These are phyloP conservation scores for Microsporum audouinii DNA, from an alignment of 2,329 filamentous ascomycete genomes.

Conservation along the genomic window DNA sequence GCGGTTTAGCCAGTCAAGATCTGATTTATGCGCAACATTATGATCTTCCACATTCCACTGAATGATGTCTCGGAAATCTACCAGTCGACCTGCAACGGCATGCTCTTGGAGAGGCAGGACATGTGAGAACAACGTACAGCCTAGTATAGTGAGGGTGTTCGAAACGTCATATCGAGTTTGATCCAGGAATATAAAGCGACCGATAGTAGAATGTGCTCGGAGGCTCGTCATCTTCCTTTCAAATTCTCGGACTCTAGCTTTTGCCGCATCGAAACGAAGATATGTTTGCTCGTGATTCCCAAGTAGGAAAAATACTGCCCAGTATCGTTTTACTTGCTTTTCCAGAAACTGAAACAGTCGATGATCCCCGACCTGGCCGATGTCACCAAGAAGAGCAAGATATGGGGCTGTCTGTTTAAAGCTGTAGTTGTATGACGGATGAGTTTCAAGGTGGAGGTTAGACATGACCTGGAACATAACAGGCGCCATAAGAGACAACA, in stretches of 20 bases:
- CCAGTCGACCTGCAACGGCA: conserved; percentile 21
- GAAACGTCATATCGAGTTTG: background rate
- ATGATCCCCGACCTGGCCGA: background rate
- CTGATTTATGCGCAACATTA: conserved; percentile 17
- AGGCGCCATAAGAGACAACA: background rate
- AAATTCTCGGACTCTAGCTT: background rate
- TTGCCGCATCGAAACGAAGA: background rate
- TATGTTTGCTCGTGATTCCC: background rate
- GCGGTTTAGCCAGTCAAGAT: conserved; percentile 24
- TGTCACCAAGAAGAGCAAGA: background rate
- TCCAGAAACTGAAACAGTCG: background rate
- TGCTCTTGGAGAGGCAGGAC: background rate
- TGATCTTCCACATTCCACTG: conserved; percentile 20
- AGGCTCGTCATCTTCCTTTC: background rate
- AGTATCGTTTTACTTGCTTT: background rate
- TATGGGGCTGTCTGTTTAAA: background rate
- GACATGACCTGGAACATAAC: background rate
- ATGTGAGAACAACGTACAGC: background rate
- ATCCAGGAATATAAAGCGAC: background rate
- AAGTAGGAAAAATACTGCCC: background rate
- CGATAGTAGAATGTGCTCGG: background rate
- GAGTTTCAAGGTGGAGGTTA: background rate
- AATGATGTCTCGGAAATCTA: conserved; percentile 38
- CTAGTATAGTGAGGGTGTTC: background rate
- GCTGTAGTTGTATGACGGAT: background rate